These are phyloP conservation scores for Gracilaria caudata DNA, from an alignment of 23 red algal species.

Conservation along the genomic window DNA sequence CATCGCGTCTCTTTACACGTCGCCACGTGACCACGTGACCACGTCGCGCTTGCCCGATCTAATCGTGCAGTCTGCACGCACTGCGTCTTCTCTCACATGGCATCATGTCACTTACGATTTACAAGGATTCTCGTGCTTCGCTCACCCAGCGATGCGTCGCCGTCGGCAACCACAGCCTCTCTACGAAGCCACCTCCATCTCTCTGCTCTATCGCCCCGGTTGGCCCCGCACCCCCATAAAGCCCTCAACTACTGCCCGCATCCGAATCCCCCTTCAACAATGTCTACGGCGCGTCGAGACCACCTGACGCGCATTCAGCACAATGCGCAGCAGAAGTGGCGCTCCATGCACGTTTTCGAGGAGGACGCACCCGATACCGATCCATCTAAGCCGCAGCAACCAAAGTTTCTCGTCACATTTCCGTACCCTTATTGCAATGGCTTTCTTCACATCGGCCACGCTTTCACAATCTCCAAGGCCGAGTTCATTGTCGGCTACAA, in stretches of 20 bases:
- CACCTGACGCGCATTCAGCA: conserved; percentile 80
- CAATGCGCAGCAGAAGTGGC: conserved; percentile 84
- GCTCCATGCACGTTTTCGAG: conserved; percentile 76
- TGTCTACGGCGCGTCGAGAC: conserved; percentile 82
- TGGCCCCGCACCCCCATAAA: no score
- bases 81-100: no score
- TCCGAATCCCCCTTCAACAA: neutral
- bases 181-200: no score
- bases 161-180: no score
- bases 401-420: conserved; percentile 93
- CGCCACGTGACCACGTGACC: no score
- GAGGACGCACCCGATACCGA: conserved; percentile 71
- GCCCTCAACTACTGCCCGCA: no score
- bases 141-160: neutral
- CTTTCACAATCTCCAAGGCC: conserved; percentile 96
- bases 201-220: no score
- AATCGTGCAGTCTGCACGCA: no score
- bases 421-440: conserved; percentile 99
- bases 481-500: conserved; percentile 93
- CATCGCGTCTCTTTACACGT: no score
- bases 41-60: no score
- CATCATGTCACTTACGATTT: no score
- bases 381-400: neutral
- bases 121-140: no score
- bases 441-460: conserved; percentile 97